Evolutionary conservation across 768 basidiomycete species (phyloP).

Genomic region (Suillus decipiens): DNA sequence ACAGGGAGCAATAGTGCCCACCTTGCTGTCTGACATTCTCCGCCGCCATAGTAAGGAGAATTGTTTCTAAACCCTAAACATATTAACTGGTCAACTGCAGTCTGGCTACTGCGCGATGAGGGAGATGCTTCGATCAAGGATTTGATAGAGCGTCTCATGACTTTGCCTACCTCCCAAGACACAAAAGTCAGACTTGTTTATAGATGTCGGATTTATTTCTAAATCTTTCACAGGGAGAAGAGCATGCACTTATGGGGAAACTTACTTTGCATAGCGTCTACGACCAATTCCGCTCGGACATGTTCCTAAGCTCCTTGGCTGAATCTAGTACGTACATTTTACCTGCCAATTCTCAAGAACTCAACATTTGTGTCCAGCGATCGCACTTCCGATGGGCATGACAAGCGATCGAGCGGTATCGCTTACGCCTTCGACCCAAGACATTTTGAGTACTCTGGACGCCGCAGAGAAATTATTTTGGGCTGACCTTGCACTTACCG

Average conservation of each 20-base stretch:
- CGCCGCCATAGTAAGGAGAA: constrained; percentile 63
- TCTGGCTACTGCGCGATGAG: constrained; percentile 67
- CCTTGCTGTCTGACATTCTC: constrained; percentile 60
- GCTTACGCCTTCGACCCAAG: constrained; percentile 49
- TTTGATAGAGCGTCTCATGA: constrained; percentile 58
- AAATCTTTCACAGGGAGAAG: constrained; percentile 59
- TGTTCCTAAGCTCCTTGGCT: constrained; percentile 85
- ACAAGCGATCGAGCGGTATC: constrained; percentile 43
- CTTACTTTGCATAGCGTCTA: constrained; percentile 80
- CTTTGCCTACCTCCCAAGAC: constrained; percentile 55
- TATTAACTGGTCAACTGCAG: constrained; percentile 35
- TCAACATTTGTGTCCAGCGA: constrained; percentile 50
- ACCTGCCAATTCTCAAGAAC: neutral
- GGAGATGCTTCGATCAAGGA: constrained; percentile 50
- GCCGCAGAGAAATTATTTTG: constrained; percentile 73
- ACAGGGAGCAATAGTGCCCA: constrained; percentile 58
- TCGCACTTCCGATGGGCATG: constrained; percentile 83
- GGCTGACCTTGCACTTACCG: constrained; percentile 57
- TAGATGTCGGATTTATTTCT: constrained; percentile 1
- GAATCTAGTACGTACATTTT: constrained; percentile 76
- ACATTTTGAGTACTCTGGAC: constrained; percentile 60
- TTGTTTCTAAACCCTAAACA: neutral
- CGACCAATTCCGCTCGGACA: constrained; percentile 77
- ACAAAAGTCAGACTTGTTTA: constrained; percentile 48
- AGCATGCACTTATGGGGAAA: constrained; percentile 72